Conservation (phyloP, 345 rosid species). For the Brassica incana region DNA sequence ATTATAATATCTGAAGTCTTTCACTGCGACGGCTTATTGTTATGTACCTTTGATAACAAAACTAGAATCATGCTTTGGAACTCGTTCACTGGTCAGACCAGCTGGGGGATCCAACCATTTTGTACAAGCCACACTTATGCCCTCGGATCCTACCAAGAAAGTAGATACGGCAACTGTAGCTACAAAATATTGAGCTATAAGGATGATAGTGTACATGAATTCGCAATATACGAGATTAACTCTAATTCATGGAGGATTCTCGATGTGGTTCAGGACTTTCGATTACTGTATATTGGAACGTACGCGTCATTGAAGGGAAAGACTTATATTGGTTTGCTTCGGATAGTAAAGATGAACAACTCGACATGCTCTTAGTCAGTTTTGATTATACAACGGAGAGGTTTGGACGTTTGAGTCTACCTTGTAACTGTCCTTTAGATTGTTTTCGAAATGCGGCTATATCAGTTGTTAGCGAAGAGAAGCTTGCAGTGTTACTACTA, state of each 20-base stretch:
- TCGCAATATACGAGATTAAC: background rate
- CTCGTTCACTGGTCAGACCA: background rate
- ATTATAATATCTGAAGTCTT: background rate
- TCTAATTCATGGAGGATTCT: background rate
- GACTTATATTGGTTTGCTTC: background rate
- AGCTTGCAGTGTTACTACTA: background rate
- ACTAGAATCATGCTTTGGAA: constrained; percentile 1
- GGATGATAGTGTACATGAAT: background rate
- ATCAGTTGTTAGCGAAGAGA: background rate
- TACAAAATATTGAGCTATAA: background rate
- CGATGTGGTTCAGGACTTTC: background rate
- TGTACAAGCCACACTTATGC: background rate
- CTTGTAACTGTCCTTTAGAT: background rate
- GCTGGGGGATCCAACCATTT: background rate
- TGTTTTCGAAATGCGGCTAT: background rate
- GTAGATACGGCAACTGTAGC: background rate
- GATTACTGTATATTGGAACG: background rate
- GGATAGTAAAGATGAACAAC: background rate
- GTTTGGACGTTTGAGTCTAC: background rate
- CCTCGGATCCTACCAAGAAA: background rate
- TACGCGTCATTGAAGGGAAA: background rate
- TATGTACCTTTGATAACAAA: background rate
- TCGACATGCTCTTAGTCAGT: background rate
- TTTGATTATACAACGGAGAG: background rate
- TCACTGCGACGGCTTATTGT: background rate